phyloP scores from a whole-genome alignment of 139 green algal species.

The Ulvella scutata region DNA sequence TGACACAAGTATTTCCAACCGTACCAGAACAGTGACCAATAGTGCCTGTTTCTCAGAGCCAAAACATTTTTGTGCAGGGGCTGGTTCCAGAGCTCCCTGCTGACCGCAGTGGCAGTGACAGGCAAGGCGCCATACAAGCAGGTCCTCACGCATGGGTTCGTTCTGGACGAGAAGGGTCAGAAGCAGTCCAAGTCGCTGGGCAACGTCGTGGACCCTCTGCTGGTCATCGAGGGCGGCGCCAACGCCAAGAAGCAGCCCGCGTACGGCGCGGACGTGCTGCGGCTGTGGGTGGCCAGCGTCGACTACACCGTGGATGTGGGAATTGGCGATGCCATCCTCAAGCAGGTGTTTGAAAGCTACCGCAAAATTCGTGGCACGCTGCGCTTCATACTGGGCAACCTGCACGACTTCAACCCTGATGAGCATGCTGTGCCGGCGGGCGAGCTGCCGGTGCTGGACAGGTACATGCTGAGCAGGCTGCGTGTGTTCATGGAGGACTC shows the following conservation, averaged over 20 bases:
- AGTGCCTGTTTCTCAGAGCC: no score
- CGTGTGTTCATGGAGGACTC: conserved; percentile 33
- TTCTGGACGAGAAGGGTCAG: conserved; percentile 75
- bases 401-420: conserved; percentile 62
- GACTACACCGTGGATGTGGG: conserved; percentile 91
- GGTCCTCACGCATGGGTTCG: conserved; percentile 91
- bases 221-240: conserved; percentile 76
- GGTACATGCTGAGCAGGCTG: conserved; percentile 24
- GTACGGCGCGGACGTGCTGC: conserved; percentile 86
- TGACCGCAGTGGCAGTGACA: conserved; percentile 80
- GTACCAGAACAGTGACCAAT: no score
- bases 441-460: conserved; percentile 51
- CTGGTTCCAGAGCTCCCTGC: conserved; percentile 94
- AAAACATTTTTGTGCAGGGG: conserved; percentile 24
- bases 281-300: conserved; percentile 88
- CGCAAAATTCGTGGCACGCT: conserved; percentile 79
- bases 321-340: conserved; percentile 51
- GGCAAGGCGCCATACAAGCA: conserved; percentile 64
- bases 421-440: conserved; percentile 25
- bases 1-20: no score
- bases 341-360: conserved; percentile 86
- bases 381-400: conserved; percentile 91
- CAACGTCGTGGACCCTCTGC: conserved; percentile 87
- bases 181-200: conserved; percentile 92
- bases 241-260: conserved; percentile 74